Base-by-base conservation (phyloP, 176 grass and related monocot genomes). In the Avena insularis region DNA sequence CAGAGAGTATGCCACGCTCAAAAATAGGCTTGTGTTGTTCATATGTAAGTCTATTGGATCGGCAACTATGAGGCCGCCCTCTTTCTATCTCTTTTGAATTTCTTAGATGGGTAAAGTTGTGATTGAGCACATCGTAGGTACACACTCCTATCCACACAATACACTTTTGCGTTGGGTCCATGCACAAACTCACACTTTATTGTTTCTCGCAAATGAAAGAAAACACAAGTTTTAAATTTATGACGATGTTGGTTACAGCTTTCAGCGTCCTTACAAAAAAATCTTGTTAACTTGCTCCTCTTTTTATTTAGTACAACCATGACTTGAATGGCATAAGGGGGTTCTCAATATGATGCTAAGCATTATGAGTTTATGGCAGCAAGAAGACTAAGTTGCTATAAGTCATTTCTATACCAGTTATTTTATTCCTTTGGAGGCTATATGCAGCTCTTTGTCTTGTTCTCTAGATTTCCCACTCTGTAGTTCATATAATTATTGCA, bases 311-410 rank as follows among this genome's bases (percentile, higher is more conserved):
- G 7, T 74, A 13, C 79, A 87, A 85, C 8, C 79, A 84, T 87
- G 85, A 55, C 12, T 85, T 9, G 89, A 90, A 79, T 84, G 75
- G 57, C 47, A 79, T 25, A 67, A 20, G 85, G 83, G 81, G 74
- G 89, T 46, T 87, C 85, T 45, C 85, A 79, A 35, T 90, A 87
- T 79, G 75, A 87, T 10, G 80, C 12, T 55, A 90, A 90, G 80
- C 51, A 14, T 54, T 53, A 15, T 54, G 51, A 54, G 74, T 75
- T 12, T 87, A 87, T 66, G 89, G 87, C 56, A 56, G 6, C 35
- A 91, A 87, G 67, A 80, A 84, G 85, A 81, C 83, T 58, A 80
- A 20, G 14, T 16, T 54, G 51, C 3, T 54, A 80, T 87, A 83
- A 87, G 89, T 80, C 46, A 48, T 23, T 17, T 74, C 46, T 8